Percentiles rank a stretch among this genome's conserved stretches.
Conservation (phyloP, 75 land plant species). For the Pinus tabuliformis region DNA sequence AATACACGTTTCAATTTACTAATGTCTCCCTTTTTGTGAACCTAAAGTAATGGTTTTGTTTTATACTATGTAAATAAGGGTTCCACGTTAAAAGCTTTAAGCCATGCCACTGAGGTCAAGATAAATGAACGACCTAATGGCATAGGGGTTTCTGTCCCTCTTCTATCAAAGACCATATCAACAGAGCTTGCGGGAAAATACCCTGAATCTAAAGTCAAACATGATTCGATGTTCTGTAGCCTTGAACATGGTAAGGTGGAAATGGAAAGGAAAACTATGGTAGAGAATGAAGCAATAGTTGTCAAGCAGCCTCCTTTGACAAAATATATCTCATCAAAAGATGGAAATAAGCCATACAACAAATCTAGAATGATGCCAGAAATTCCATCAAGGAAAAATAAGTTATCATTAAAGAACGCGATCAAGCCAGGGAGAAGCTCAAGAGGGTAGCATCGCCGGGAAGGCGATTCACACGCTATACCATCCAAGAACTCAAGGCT, state of each 20-base stretch:
- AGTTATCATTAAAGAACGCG: background rate
- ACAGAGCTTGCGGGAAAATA: constrained; percentile 2
- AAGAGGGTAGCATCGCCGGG: background rate
- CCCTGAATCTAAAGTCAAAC: constrained; percentile 3
- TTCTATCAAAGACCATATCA: background rate
- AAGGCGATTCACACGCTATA: background rate
- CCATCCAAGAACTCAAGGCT: background rate
- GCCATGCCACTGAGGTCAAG: too few relatives aligned
- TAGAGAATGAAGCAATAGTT: background rate
- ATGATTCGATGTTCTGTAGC: background rate
- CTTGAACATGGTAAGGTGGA: constrained; percentile 1
- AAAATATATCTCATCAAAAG: background rate
- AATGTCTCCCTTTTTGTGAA: too few relatives aligned
- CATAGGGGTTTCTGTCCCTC: background rate
- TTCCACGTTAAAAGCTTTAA: too few relatives aligned
- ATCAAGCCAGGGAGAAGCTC: background rate
- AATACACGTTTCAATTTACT: too few relatives aligned
- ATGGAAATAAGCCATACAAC: constrained; percentile 7
- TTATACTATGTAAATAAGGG: too few relatives aligned
- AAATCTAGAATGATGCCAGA: background rate
- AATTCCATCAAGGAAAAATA: background rate
- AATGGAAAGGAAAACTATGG: background rate
- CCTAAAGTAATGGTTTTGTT: too few relatives aligned
- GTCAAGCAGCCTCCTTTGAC: background rate
- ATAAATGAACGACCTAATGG: background rate